A percentile compares a stretch with the other conserved stretches of the same genome.
These are phyloP conservation scores for Fusarium mangiferae DNA, from an alignment of 2,329 filamentous ascomycete genomes.

Conservation along the genomic window DNA sequence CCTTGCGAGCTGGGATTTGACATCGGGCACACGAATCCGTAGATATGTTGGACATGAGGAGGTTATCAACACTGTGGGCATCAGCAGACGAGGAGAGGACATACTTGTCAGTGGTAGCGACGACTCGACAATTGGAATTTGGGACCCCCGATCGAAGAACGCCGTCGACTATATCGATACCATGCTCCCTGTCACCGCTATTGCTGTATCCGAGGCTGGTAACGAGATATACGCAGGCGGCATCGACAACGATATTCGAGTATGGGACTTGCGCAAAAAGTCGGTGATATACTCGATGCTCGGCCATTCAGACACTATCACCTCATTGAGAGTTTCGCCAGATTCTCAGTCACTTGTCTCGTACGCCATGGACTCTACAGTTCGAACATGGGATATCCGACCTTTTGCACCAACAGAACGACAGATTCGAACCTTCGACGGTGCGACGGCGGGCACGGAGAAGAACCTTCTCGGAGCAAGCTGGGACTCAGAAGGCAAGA, in stretches of 20 bases:
- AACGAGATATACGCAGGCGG: constrained; percentile 95
- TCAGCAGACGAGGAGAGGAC: constrained; percentile 90
- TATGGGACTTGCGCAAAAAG: constrained; percentile 96
- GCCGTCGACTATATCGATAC: constrained; percentile 90
- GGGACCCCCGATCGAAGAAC: constrained; percentile 92
- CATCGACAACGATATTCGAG: constrained; percentile 97
- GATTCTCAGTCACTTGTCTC: constrained; percentile 91
- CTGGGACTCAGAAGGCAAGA: constrained; percentile 89
- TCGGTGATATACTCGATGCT: constrained; percentile 86
- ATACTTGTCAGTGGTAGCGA: constrained; percentile 91
- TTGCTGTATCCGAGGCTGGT: constrained; percentile 91
- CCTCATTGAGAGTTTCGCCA: constrained; percentile 89
- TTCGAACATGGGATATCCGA: constrained; percentile 93
- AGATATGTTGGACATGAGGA: constrained; percentile 94
- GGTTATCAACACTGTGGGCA: constrained; percentile 91
- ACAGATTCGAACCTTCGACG: constrained; percentile 88
- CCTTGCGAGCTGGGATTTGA: constrained; percentile 93
- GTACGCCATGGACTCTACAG: constrained; percentile 93
- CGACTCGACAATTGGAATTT: constrained; percentile 92
- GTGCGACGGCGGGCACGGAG: constrained; percentile 86
- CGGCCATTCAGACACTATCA: constrained; percentile 92
- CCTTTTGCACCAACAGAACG: constrained; percentile 92
- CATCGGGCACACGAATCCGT: constrained; percentile 90
- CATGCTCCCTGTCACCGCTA: constrained; percentile 89
- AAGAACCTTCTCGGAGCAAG: constrained; percentile 91